A percentile compares a stretch with the other conserved stretches of the same genome.
Conservation (phyloP, 495 filamentous ascomycete species). For the Penicillium coffeae region DNA sequence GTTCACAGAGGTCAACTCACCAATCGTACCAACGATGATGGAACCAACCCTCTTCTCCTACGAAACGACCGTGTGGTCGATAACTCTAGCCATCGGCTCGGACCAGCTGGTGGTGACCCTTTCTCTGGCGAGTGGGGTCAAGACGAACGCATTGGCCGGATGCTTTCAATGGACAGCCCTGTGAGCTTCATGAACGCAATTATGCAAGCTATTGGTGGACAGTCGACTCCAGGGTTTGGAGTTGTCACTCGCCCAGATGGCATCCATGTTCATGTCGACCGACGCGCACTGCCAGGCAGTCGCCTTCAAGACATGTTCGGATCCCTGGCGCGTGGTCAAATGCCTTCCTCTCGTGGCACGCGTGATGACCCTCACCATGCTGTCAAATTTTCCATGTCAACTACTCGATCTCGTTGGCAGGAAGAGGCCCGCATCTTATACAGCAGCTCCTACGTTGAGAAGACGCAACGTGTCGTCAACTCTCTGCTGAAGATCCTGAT, state of each 20-base stretch:
- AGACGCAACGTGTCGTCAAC: slow-evolving; percentile 64
- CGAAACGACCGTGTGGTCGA: slow-evolving; percentile 38
- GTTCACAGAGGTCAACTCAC: slow-evolving; percentile 48
- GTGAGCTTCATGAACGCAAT: slow-evolving; percentile 60
- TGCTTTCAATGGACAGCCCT: slow-evolving; percentile 56
- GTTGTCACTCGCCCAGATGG: slow-evolving; percentile 56
- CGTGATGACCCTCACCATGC: slow-evolving; percentile 61
- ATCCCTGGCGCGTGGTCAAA: slow-evolving; percentile 45
- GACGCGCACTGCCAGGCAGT: slow-evolving; percentile 48
- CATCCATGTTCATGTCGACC: slow-evolving; percentile 54
- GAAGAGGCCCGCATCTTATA: slow-evolving; percentile 89
- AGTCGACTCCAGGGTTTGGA: slow-evolving; percentile 47
- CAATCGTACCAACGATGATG: slow-evolving; percentile 63
- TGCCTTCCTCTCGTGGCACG: slow-evolving; percentile 33
- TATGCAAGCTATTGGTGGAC: slow-evolving; percentile 53
- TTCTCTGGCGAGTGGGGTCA: slow-evolving; percentile 53
- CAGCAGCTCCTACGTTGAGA: slow-evolving; percentile 62
- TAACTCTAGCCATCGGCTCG: slow-evolving; percentile 28
- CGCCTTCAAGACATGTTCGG: slow-evolving; percentile 54
- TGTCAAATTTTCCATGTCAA: slow-evolving; percentile 64
- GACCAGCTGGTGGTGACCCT: slow-evolving; percentile 23
- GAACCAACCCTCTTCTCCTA: slow-evolving; percentile 71
- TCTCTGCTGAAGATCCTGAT: slow-evolving; percentile 71
- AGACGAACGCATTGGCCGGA: slow-evolving; percentile 45
- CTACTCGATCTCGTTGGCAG: slow-evolving; percentile 75